Evolutionary conservation across 2,329 filamentous ascomycete species (phyloP), one percentile per base, ranked within the genome.

Genomic region (Ramichloridium luteum): DNA sequence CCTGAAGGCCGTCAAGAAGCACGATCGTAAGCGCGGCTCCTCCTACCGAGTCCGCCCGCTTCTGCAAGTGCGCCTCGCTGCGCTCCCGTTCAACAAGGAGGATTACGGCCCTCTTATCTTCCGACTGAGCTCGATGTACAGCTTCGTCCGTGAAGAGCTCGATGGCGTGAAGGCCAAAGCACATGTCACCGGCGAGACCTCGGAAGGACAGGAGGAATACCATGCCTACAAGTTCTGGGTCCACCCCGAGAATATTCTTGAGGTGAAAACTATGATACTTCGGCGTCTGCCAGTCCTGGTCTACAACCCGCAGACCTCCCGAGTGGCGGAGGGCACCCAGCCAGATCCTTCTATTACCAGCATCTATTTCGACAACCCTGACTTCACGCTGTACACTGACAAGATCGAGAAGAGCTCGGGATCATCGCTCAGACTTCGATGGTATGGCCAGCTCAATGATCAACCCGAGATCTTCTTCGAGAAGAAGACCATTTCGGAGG

Each of bases 1-100:
- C 60, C 71, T 94, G 53, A 98, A 98, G 68, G 93, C 93, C 28
- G 85, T 85, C 35, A 98, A 98, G 74, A 98, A 98, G 64, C 90
- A 98, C 60, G 90, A 98, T 60, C 81, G 90, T 45, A 92, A 88
- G 62, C 73, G 88, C 44, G 86, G 86, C 34, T 70, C 76, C 44
- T 71, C 76, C 32, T 96, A 96, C 65, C 83, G 79, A 55, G 80
- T 96, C 45, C 76, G 84, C 14, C 86, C 90, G 16, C 77, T 96
- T 64, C 77, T 96, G 60, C 82, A 93, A 61, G 79, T 93, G 48
- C 80, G 82, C 48, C 62, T 98, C 49, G 75, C 82, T n/a, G 75
- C 84, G 43, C 69, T 86, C 39, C 85, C 88, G 9, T 93, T 98
- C 68, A 93, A 96, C 61, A 88, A 83, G 36, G 90, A 96, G 57